Evolutionary conservation across 2,329 filamentous ascomycete genomes (phyloP), one percentile per base, ranked within the genome.

Genomic region (Ophiostoma ips): DNA sequence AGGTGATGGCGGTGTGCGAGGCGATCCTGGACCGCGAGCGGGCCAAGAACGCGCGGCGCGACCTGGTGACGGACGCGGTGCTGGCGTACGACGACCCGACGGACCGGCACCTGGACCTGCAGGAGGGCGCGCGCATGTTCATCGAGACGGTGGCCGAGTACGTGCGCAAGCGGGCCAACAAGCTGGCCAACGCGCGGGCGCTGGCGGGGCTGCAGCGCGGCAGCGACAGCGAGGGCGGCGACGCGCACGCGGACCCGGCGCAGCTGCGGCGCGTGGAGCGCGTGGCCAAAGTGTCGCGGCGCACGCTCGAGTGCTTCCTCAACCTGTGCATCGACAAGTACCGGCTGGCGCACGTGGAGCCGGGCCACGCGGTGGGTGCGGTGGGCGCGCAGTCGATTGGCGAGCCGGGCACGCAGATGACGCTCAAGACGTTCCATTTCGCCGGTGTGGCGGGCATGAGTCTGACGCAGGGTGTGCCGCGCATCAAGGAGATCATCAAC

Each of bases 401-500:
- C 67, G 92, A 98, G 62, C 92, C 92, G 0, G 92, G 92, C 63
- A 98, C 92, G 1, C 92, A 98, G 66, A 98, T 98, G 92, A 98
- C 92, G 1, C 70, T 98, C 56, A 96, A 96, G 70, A 96, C 92
- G 63, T 96, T 96, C 79, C 92, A 96, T 84, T 98, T 98, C 71
- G 92, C 92, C 63, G 92, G 92, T 84, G 92, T 98, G 56, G 92
- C 92, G 40, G 90, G 90, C 64, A 96, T 98, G 92, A 95, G 87
- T 75, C 95, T 98, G 62, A 98, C 92, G 0, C 87, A 95, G 62
- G 92, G 92, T 85, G 92, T 98, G 7, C 92, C 92, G 1, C 90
- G 92, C 81, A 98, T 98, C 71, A 98, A 98, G 69, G 92, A 98
- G 73, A 98, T 98, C 58, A 98, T 98, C 79, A 98, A 98, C 68